A percentile compares a stretch with the other conserved stretches of the same genome.
These are phyloP conservation scores for Saposhnikovia divaricata DNA, from an alignment of 129 eudicot species.

Conservation along the genomic window DNA sequence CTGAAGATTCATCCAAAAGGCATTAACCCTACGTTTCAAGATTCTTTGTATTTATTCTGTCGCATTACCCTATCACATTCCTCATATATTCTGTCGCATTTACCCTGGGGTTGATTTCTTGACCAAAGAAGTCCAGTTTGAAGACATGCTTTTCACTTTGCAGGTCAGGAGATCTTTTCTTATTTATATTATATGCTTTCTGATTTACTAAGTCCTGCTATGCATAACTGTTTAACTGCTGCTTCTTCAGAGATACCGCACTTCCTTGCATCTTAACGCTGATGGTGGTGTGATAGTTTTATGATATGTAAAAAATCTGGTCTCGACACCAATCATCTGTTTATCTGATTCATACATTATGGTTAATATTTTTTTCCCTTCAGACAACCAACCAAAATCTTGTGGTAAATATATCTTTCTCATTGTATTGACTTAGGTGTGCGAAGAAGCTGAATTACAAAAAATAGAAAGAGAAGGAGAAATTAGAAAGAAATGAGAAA, in stretches of 20 bases:
- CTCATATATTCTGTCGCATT: no score
- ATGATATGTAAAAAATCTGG: background rate
- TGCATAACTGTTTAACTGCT: no score
- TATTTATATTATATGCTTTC: background rate
- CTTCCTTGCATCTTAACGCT: background rate
- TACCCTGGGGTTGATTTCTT: conserved; percentile 25
- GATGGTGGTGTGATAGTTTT: background rate
- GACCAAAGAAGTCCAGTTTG: conserved; percentile 23
- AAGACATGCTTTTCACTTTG: conserved; percentile 19
- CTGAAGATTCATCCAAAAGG: conserved; percentile 37
- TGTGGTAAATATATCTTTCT: background rate
- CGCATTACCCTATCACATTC: no score
- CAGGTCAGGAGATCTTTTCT: conserved; percentile 3
- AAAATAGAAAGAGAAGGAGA: conserved; percentile 58
- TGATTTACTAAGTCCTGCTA: background rate
- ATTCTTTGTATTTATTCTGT: no score
- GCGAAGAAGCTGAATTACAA: conserved; percentile 74
- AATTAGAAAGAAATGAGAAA: conserved; percentile 35
- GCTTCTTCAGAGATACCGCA: background rate
- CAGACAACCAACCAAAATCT: background rate
- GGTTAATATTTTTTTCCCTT: background rate
- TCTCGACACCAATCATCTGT: background rate
- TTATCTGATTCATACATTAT: background rate
- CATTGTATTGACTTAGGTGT: conserved; percentile 37
- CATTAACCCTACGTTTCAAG: no score